Percentiles rank a stretch among this genome's conserved stretches.
phyloP scores from a whole-genome alignment of 441 rosid species.

The Populus hybrid region DNA sequence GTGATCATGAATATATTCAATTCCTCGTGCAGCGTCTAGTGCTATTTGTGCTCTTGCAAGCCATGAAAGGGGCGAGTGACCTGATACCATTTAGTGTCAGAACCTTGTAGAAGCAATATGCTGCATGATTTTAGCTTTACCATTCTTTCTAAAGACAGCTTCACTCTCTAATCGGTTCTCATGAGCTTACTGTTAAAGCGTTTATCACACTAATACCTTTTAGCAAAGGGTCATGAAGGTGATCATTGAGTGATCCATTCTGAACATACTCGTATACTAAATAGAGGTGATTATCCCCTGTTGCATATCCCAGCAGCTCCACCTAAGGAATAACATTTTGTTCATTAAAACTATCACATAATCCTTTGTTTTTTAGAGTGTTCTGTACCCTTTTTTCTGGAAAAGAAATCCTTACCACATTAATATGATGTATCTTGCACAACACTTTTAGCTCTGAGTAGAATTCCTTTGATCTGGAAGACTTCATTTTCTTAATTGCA shows the following conservation, averaged over 20 bases:
- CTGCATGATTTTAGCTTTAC: not conserved
- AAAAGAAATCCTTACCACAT: constrained; percentile 27
- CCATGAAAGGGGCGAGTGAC: constrained; percentile 40
- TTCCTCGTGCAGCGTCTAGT: constrained; percentile 40
- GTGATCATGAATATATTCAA: constrained; percentile 46
- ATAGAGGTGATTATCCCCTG: constrained; percentile 29
- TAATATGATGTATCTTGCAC: constrained; percentile 40
- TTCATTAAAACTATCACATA: not conserved
- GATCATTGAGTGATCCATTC: constrained; percentile 36
- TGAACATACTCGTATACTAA: constrained; percentile 37
- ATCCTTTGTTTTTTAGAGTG: not conserved
- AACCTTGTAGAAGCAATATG: constrained; percentile 2
- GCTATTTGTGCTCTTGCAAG: constrained; percentile 34
- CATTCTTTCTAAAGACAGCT: no score
- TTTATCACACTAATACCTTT: constrained; percentile 23
- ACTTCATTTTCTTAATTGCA: constrained; percentile 42
- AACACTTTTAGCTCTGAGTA: constrained; percentile 36
- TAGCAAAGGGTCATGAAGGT: constrained; percentile 32
- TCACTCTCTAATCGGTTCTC: no score
- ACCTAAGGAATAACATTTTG: constrained; percentile 23
- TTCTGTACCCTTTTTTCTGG: not conserved
- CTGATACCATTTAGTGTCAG: constrained; percentile 21
- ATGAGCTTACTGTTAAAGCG: not conserved
- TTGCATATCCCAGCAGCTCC: constrained; percentile 43
- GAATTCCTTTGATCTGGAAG: constrained; percentile 31